Percentiles rank a stretch among this genome's conserved stretches.
These are phyloP conservation scores for Epichloe uncinata DNA, from an alignment of 2,329 filamentous ascomycete genomes.

Conservation along the genomic window DNA sequence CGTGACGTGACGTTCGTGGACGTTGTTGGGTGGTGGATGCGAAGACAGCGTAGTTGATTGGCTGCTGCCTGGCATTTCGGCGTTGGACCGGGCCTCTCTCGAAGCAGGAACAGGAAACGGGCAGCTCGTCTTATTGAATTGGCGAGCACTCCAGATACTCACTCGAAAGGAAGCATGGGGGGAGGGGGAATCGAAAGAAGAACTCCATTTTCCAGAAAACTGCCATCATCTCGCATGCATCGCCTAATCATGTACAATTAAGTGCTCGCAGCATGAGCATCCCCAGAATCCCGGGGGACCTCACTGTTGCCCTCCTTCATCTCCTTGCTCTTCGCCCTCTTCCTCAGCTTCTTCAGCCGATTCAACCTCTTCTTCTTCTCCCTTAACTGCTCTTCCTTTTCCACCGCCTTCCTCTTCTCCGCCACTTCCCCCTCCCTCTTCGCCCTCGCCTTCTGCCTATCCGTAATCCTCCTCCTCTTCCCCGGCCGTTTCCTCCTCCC, in stretches of 20 bases:
- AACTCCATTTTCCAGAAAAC: background rate
- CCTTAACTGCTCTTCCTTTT: slow-evolving; percentile 42
- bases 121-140: background rate
- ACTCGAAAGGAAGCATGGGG: no score
- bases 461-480: slow-evolving; percentile 44
- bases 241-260: background rate
- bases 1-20: background rate
- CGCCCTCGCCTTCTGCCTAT: slow-evolving; percentile 31
- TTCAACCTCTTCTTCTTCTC: slow-evolving; percentile 53
- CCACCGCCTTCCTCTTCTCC: slow-evolving; percentile 24
- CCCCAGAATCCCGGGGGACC: slow-evolving; percentile 8
- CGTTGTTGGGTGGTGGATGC: background rate
- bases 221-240: background rate
- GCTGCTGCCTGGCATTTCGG: background rate
- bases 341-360: slow-evolving; percentile 44
- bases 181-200: no score
- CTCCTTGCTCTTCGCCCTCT: slow-evolving; percentile 44
- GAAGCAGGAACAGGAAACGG: background rate
- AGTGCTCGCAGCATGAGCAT: background rate
- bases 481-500: slow-evolving; percentile 33
- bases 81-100: background rate
- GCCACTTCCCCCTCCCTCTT: slow-evolving; percentile 26
- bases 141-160: no score
- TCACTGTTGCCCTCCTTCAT: slow-evolving; percentile 26
- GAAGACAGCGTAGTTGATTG: background rate